Conservation (phyloP, 2,329 filamentous ascomycete genomes). For the Penicillium psychrosexuale region DNA sequence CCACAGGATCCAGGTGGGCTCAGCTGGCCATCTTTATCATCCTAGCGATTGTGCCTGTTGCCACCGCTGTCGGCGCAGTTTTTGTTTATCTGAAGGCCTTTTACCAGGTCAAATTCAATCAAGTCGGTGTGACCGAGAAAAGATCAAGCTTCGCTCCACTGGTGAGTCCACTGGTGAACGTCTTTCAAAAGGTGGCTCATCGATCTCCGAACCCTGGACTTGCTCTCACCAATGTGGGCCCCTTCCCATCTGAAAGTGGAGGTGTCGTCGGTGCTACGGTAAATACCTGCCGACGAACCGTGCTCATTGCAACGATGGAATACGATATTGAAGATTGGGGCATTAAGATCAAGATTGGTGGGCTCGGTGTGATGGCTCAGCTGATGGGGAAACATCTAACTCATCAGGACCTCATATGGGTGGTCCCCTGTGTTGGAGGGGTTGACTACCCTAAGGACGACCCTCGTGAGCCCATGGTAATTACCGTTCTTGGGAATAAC, state of each 20-base stretch:
- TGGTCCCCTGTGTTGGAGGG: conserved; percentile 60
- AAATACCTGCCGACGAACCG: conserved; percentile 46
- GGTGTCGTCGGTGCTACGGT: conserved; percentile 29
- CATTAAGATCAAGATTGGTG: conserved; percentile 70
- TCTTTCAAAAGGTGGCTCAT: conserved; percentile 8
- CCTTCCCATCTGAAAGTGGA: conserved; percentile 30
- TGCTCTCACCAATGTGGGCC: conserved; percentile 21
- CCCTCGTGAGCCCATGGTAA: conserved; percentile 58
- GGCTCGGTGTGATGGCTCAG: conserved; percentile 67
- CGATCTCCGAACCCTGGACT: neutral
- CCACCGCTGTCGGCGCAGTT: conserved; percentile 50
- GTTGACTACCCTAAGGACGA: conserved; percentile 63
- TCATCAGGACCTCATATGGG: conserved; percentile 65
- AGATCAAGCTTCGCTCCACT: conserved; percentile 42
- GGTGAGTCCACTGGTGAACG: conserved; percentile 23
- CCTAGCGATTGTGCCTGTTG: conserved; percentile 53
- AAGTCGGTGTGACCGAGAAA: conserved; percentile 54
- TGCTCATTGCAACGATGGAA: conserved; percentile 68
- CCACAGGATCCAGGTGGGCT: conserved; percentile 48
- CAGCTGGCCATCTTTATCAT: conserved; percentile 56
- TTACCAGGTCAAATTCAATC: conserved; percentile 63
- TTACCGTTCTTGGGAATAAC: conserved; percentile 58
- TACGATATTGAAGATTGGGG: conserved; percentile 69
- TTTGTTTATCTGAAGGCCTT: conserved; percentile 60
- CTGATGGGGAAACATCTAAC: conserved; percentile 64